Base-by-base conservation (phyloP, 2,329 filamentous ascomycete genomes). In the Fusarium sp. region DNA sequence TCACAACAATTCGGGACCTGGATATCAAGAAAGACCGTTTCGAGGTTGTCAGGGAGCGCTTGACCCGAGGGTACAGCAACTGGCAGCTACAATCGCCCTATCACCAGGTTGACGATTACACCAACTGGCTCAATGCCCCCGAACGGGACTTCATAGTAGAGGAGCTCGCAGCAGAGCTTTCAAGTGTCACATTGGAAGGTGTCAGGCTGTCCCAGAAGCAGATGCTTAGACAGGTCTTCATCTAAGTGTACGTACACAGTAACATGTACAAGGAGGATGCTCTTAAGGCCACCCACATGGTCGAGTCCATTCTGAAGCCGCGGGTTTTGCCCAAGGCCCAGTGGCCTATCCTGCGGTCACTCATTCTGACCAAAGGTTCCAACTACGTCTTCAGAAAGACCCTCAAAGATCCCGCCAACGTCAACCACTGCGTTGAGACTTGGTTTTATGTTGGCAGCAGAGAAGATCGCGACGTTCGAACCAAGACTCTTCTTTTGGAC, bases 201-300 rank as follows among this genome's bases (percentile, higher is more conserved):
- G 89, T 98, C 41, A 88, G 91, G 53, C 83, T 87, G 12, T 97
- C 97, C 83, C 92, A 92, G 79, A 92, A 92, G 46, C 91, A 96
- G 76, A 84, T 97, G 50, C 86, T 98, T 45, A 87, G 90, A 17
- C 94, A 98, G 79, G 87, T 95, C 72, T 93, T 97, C 77, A 92
- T 98, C 70, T 95, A 99, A 80, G 88, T 94, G 5, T 88, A 97
- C 62, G 93, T 92, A 1, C 95, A 98, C 76, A 96, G 96, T 56
- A 99, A 99, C 80, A 80, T 99, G 61, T 94, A 97, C 85, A 97
- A 95, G 83, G 94, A 97, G 80, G 96, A 99, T 78, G 94, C 94
- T 0, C 85, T 98, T 59, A 92, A 92, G 79, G 88, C 97, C 79
- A 95, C 94, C 0, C 90, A 96, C 71, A 88, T 97, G 76, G 88